Percentiles rank a stretch among this genome's conserved stretches.
Conservation (phyloP, 208 protist species). For the Porcisia hertigi region DNA sequence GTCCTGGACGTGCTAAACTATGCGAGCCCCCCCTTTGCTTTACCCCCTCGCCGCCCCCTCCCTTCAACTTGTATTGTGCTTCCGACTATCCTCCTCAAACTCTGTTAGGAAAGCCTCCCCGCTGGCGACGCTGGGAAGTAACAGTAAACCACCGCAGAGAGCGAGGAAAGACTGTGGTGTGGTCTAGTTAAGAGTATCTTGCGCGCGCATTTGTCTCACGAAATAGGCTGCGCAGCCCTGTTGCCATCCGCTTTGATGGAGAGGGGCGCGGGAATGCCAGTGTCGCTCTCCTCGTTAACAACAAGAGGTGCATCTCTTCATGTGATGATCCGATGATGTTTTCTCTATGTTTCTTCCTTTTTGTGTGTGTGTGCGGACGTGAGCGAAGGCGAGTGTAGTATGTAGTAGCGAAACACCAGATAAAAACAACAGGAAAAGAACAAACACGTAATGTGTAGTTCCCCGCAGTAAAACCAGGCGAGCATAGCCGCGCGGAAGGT, state of each 20-base stretch:
- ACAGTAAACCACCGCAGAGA: background rate
- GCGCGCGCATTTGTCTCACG: background rate
- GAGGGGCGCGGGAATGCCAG: background rate
- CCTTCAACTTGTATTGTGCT: background rate
- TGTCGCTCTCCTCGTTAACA: background rate
- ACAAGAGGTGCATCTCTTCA: background rate
- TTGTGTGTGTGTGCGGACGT: background rate
- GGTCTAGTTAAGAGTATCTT: background rate
- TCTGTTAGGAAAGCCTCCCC: background rate
- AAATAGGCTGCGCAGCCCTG: background rate
- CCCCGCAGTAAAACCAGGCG: background rate
- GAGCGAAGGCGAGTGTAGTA: slow-evolving; percentile 2
- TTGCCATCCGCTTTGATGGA: background rate
- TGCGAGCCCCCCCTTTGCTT: background rate
- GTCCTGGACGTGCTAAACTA: background rate
- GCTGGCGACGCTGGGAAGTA: background rate
- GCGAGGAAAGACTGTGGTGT: background rate
- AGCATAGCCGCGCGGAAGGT: too few relatives aligned
- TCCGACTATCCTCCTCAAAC: background rate
- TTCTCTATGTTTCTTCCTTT: background rate
- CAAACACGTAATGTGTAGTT: background rate
- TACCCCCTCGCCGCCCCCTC: background rate
- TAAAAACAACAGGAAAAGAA: background rate
- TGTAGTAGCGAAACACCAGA: slow-evolving; percentile 6
- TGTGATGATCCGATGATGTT: background rate